These are phyloP conservation scores for Amanita subjunquillea DNA, from an alignment of 768 basidiomycete species.

Conservation along the genomic window DNA sequence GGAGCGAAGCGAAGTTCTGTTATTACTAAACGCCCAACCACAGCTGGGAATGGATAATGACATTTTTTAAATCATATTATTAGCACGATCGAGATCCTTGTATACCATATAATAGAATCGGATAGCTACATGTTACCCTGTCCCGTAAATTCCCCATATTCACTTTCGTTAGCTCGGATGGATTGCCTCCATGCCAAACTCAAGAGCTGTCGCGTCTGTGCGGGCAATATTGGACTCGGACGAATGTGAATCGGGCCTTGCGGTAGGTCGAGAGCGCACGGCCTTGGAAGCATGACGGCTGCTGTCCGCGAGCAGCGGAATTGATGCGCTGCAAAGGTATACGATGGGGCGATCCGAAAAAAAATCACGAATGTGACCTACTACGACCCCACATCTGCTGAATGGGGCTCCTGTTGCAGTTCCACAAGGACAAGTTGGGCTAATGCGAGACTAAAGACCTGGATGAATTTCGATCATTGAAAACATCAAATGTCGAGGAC, in stretches of 20 bases:
- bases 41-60: conserved; percentile 12
- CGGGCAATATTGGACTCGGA: conserved; percentile 52
- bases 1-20: conserved; percentile 26
- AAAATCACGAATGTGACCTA: neutral
- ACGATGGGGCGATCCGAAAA: neutral
- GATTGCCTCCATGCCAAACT: conserved; percentile 32
- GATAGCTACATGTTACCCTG: neutral
- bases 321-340: neutral
- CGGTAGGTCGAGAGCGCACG: conserved; percentile 34
- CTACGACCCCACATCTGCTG: conserved; percentile 4
- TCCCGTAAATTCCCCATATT: too few species aligned
- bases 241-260: conserved; percentile 51
- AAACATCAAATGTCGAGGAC: neutral
- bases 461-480: neutral
- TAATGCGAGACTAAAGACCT: conserved; percentile 47
- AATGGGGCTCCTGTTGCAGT: conserved; percentile 8
- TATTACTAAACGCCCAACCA: conserved; percentile 28
- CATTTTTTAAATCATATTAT: neutral
- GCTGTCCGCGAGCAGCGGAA: conserved; percentile 12
- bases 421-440: conserved; percentile 52
- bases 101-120: conserved; percentile 4
- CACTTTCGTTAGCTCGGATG: neutral
- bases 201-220: conserved; percentile 50
- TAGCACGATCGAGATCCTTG: conserved; percentile 1
- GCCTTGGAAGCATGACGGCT: conserved; percentile 11